A percentile compares a stretch with the other conserved stretches of the same genome.
phyloP scores from a whole-genome alignment of 1,284 basidiomycete genomes.

The Paramarasmius palmivorus region DNA sequence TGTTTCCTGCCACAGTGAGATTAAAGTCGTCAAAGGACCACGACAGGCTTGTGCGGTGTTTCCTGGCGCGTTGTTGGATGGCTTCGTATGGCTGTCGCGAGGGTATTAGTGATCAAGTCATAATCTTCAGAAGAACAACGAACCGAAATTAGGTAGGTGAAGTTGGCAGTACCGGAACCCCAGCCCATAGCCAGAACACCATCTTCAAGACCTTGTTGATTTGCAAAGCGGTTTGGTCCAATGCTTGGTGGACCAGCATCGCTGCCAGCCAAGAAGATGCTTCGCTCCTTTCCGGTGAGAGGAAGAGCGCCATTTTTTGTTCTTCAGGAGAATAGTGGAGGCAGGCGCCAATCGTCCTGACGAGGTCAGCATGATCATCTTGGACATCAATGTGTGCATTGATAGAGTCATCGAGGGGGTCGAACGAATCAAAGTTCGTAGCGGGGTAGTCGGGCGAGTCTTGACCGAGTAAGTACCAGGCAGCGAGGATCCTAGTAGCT shows the following conservation, averaged over 20 bases:
- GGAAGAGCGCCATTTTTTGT: slow-evolving; percentile 65
- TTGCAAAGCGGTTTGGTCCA: slow-evolving; percentile 73
- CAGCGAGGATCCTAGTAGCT: slow-evolving; percentile 59
- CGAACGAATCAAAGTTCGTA: slow-evolving; percentile 52
- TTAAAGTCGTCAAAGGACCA: slow-evolving; percentile 38
- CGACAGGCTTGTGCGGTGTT: slow-evolving; percentile 32
- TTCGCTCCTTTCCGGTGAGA: slow-evolving; percentile 52
- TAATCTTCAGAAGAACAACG: slow-evolving; percentile 5
- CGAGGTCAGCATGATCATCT: slow-evolving; percentile 65
- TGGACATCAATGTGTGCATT: slow-evolving; percentile 78
- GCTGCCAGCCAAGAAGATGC: slow-evolving; percentile 61
- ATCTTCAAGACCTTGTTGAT: slow-evolving; percentile 53
- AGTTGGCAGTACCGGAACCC: slow-evolving; percentile 31
- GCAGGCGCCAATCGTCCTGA: slow-evolving; percentile 69
- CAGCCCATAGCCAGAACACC: slow-evolving; percentile 62
- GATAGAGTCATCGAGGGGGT: slow-evolving; percentile 42
- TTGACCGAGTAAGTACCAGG: slow-evolving; percentile 59
- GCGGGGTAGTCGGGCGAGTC: slow-evolving; percentile 52
- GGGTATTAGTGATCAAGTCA: neutral
- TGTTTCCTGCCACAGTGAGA: slow-evolving; percentile 24
- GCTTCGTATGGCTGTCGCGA: slow-evolving; percentile 41
- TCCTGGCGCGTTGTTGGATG: slow-evolving; percentile 31
- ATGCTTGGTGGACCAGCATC: slow-evolving; percentile 70
- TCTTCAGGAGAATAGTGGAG: slow-evolving; percentile 80
- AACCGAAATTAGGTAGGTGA: slow-evolving; percentile 38